phyloP scores from a whole-genome alignment of 148 eudicot species.

The Gaultheria prostrata region DNA sequence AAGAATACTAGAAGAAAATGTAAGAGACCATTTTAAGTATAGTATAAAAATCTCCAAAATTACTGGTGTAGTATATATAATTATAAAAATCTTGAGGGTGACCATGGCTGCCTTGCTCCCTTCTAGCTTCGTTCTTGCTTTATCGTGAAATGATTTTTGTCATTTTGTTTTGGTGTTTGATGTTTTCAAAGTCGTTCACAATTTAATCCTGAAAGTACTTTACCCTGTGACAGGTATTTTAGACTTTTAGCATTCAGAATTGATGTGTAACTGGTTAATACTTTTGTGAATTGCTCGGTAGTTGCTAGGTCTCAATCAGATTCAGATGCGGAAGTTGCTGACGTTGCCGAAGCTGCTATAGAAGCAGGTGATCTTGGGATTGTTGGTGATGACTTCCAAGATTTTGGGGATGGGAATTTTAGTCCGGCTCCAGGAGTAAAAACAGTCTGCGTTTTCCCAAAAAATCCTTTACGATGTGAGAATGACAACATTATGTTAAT shows the following conservation, averaged over 20 bases:
- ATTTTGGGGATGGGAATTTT: slow-evolving; percentile 48
- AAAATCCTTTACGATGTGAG: slow-evolving; percentile 66
- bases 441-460: slow-evolving; percentile 78
- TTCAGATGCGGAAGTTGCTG: slow-evolving; percentile 38
- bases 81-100: no score
- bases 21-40: no score
- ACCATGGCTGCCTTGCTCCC: no score
- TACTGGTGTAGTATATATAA: no score
- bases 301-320: slow-evolving; percentile 76
- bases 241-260: background rate
- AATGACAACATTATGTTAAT: background rate
- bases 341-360: slow-evolving; percentile 36
- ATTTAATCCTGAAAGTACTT: background rate
- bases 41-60: no score
- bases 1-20: no score
- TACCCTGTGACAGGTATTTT: background rate
- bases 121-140: no score
- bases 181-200: background rate
- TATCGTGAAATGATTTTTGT: no score
- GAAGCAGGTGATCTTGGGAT: slow-evolving; percentile 64
- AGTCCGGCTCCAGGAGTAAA: slow-evolving; percentile 76
- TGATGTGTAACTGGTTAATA: background rate
- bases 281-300: slow-evolving; percentile 19
- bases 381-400: slow-evolving; percentile 59
- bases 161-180: background rate